Conservation (phyloP, 306 rosid genomes). For the Fragaria vesca region DNA sequence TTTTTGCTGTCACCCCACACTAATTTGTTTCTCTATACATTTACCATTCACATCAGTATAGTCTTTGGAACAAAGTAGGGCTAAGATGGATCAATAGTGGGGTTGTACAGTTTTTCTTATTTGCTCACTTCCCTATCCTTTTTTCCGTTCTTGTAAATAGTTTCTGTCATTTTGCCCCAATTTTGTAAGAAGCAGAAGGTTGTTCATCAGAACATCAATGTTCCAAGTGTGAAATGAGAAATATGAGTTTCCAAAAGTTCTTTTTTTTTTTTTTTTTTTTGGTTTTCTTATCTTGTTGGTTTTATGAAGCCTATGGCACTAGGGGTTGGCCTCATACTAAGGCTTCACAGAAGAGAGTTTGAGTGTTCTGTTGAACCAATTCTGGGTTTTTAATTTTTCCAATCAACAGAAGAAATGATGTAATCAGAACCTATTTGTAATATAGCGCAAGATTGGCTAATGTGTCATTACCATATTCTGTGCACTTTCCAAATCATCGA, state of each 20-base stretch:
- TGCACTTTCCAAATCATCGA: no score
- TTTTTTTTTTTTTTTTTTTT: background rate
- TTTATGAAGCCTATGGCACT: background rate
- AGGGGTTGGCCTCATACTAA: no score
- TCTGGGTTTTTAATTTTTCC: no score
- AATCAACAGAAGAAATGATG: no score
- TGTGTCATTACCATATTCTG: no score
- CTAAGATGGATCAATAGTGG: background rate
- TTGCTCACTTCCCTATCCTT: background rate
- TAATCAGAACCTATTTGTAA: no score
- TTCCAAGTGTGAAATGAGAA: background rate
- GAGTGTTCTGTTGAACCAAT: no score
- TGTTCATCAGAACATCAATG: background rate
- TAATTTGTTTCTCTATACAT: constrained; percentile 18
- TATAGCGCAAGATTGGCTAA: no score
- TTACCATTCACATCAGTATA: constrained; percentile 2
- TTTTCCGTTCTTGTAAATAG: constrained; percentile 4
- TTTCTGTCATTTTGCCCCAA: background rate
- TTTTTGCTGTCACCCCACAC: constrained; percentile 1
- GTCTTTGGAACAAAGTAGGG: background rate
- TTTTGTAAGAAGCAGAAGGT: background rate
- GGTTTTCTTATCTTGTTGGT: background rate
- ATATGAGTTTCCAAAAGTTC: background rate
- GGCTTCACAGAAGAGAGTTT: no score
- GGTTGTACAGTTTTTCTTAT: constrained; percentile 2